Evolutionary conservation across 208 protist genomes (phyloP).

Genomic region (Crithidia expoeki): DNA sequence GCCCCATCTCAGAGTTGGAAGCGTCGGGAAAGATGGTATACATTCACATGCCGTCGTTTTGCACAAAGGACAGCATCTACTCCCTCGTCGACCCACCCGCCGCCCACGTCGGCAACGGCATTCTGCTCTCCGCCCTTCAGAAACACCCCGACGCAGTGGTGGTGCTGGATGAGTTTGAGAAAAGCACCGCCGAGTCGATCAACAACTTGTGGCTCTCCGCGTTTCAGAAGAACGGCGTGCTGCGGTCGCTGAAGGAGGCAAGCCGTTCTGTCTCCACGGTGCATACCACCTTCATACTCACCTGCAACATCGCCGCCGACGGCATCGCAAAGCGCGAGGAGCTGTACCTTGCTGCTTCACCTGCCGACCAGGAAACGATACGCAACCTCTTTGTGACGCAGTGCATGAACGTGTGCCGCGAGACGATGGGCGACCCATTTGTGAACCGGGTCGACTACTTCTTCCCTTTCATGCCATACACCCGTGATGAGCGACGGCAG

Average conservation of each 20-base stretch:
- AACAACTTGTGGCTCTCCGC: slow-evolving; percentile 89
- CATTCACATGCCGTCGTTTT: slow-evolving; percentile 88
- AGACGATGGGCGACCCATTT: slow-evolving; percentile 76
- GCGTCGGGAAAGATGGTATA: slow-evolving; percentile 71
- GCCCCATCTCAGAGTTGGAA: slow-evolving; percentile 52
- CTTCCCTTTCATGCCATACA: slow-evolving; percentile 85
- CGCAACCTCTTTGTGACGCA: slow-evolving; percentile 45
- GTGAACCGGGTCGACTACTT: slow-evolving; percentile 87
- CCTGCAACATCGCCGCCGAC: slow-evolving; percentile 77
- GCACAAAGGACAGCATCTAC: slow-evolving; percentile 88
- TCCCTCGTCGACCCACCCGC: slow-evolving; percentile 88
- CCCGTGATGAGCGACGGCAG: slow-evolving; percentile 45
- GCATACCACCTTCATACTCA: slow-evolving; percentile 79
- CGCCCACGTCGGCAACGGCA: slow-evolving; percentile 81
- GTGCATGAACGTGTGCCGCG: slow-evolving; percentile 57
- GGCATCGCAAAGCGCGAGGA: slow-evolving; percentile 41
- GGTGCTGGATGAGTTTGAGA: slow-evolving; percentile 90
- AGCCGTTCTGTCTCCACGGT: slow-evolving; percentile 75
- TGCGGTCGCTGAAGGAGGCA: slow-evolving; percentile 83
- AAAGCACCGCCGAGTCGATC: slow-evolving; percentile 77
- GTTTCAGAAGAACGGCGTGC: slow-evolving; percentile 85
- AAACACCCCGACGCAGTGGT: slow-evolving; percentile 73
- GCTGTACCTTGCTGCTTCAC: slow-evolving; percentile 43
- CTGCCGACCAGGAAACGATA: slow-evolving; percentile 46
- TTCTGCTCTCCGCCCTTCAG: slow-evolving; percentile 78